phyloP scores from a whole-genome alignment of 2,329 filamentous ascomycete species.

The Phymatotrichopsis omnivora region DNA sequence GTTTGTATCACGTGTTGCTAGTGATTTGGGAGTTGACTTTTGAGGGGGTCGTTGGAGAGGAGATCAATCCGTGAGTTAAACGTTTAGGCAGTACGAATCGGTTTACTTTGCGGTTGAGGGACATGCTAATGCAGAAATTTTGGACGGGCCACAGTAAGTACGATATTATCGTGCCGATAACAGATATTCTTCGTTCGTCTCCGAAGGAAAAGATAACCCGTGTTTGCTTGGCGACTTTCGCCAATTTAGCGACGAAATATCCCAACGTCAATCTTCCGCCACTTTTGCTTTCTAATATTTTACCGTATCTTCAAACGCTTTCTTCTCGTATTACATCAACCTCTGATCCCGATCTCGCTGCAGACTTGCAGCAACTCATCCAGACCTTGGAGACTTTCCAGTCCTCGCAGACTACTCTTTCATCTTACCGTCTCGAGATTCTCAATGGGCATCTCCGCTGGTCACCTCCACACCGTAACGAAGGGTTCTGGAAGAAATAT shows the following conservation, averaged over 20 bases:
- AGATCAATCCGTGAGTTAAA: conserved; percentile 66
- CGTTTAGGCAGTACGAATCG: too few relatives aligned
- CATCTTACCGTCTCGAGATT: conserved; percentile 82
- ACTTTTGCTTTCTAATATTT: conserved; percentile 76
- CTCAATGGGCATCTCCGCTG: conserved; percentile 79
- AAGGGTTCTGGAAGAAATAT: conserved; percentile 85
- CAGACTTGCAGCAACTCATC: conserved; percentile 44
- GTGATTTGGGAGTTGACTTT: conserved; percentile 97
- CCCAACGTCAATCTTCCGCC: conserved; percentile 62
- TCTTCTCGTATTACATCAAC: conserved; percentile 44
- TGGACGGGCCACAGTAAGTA: too few relatives aligned
- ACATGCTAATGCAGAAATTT: too few relatives aligned
- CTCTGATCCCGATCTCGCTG: conserved; percentile 42
- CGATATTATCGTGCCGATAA: conserved; percentile 83
- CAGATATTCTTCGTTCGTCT: conserved; percentile 81
- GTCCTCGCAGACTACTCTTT: conserved; percentile 55
- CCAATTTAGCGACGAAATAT: conserved; percentile 72
- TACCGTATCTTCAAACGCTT: conserved; percentile 53
- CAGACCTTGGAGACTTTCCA: conserved; percentile 40
- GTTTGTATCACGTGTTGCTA: conserved; percentile 86
- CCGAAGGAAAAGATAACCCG: conserved; percentile 98
- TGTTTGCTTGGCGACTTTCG: conserved; percentile 75
- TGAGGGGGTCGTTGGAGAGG: conserved; percentile 63
- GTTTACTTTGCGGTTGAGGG: too few relatives aligned
- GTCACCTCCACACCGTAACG: conserved; percentile 82